Conservation (phyloP, 768 basidiomycete genomes). For the Lanmaoa pseudosensibilis region DNA sequence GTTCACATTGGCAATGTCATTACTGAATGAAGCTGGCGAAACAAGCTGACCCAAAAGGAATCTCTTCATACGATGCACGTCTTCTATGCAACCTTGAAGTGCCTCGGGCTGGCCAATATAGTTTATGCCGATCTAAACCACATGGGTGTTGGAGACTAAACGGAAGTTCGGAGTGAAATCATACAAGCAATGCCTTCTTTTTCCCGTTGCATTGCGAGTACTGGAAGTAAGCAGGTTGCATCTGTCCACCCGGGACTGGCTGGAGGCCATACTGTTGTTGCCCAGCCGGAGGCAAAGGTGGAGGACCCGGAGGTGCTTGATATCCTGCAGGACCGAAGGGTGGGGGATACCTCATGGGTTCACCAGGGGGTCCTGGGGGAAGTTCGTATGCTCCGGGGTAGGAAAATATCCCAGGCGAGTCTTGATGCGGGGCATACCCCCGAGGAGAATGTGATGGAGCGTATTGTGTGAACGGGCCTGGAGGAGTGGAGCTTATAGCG, state of each 20-base stretch:
- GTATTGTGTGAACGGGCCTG: constrained; percentile 4
- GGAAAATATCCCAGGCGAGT: constrained; percentile 11
- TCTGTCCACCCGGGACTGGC: constrained; percentile 45
- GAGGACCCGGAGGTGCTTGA: constrained; percentile 33
- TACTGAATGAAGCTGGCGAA: background rate
- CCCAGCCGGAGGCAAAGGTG: constrained; percentile 53
- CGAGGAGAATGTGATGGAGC: constrained; percentile 8
- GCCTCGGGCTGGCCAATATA: constrained; percentile 69
- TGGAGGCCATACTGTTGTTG: constrained; percentile 67
- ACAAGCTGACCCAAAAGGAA: constrained; percentile 67
- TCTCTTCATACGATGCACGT: constrained; percentile 75
- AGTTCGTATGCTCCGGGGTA: constrained; percentile 12
- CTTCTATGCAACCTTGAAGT: constrained; percentile 88
- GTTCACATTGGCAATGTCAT: background rate
- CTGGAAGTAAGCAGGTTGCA: constrained; percentile 68
- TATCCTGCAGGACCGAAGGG: constrained; percentile 7
- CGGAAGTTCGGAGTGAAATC: constrained; percentile 25
- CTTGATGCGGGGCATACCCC: constrained; percentile 24
- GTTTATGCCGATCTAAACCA: constrained; percentile 79
- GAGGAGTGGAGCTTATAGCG: constrained; percentile 7
- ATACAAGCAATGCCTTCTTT: constrained; percentile 85
- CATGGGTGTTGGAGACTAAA: background rate
- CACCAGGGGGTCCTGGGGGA: constrained; percentile 19
- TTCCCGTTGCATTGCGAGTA: constrained; percentile 88
- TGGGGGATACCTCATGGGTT: background rate